Percentiles rank a stretch among this genome's conserved stretches.
These are phyloP conservation scores for Madurella fahalii DNA, from an alignment of 2,329 filamentous ascomycete genomes.

Conservation along the genomic window DNA sequence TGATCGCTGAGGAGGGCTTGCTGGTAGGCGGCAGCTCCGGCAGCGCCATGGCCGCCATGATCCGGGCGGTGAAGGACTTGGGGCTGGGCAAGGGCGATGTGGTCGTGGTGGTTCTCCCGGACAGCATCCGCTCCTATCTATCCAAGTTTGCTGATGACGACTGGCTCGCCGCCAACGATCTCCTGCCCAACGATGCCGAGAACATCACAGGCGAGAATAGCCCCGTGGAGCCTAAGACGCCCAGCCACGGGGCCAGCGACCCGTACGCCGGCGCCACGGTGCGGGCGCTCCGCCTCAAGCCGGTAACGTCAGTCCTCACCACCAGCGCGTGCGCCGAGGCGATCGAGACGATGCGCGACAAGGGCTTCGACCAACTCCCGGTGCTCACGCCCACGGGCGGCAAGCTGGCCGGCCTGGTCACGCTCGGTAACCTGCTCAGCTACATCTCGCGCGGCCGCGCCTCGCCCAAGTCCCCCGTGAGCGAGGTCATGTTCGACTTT, in stretches of 20 bases:
- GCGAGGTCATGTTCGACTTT: slow-evolving; percentile 97
- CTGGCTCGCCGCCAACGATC: slow-evolving; percentile 95
- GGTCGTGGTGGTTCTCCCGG: slow-evolving; percentile 85
- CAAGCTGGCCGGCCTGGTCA: slow-evolving; percentile 85
- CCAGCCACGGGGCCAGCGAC: slow-evolving; percentile 48
- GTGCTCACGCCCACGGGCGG: slow-evolving; percentile 67
- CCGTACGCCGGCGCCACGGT: slow-evolving; percentile 77
- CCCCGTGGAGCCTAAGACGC: slow-evolving; percentile 32
- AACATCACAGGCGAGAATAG: slow-evolving; percentile 45
- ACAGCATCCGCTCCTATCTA: slow-evolving; percentile 95
- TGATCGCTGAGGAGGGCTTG: slow-evolving; percentile 92
- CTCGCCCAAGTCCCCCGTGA: slow-evolving; percentile 66
- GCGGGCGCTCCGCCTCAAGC: slow-evolving; percentile 80
- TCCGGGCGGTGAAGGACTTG: slow-evolving; percentile 35
- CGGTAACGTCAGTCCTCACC: slow-evolving; percentile 77
- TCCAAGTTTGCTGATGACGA: slow-evolving; percentile 99
- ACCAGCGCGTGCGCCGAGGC: slow-evolving; percentile 74
- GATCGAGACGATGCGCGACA: slow-evolving; percentile 97
- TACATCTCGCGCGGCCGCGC: slow-evolving; percentile 84
- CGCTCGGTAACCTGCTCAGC: slow-evolving; percentile 87
- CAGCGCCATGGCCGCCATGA: slow-evolving; percentile 57
- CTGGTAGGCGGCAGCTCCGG: slow-evolving; percentile 92
- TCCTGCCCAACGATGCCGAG: slow-evolving; percentile 59
- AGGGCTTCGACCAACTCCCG: slow-evolving; percentile 95
- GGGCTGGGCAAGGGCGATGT: slow-evolving; percentile 66